phyloP scores from a whole-genome alignment of 2,329 filamentous ascomycete species.

The Alternaria sp. region DNA sequence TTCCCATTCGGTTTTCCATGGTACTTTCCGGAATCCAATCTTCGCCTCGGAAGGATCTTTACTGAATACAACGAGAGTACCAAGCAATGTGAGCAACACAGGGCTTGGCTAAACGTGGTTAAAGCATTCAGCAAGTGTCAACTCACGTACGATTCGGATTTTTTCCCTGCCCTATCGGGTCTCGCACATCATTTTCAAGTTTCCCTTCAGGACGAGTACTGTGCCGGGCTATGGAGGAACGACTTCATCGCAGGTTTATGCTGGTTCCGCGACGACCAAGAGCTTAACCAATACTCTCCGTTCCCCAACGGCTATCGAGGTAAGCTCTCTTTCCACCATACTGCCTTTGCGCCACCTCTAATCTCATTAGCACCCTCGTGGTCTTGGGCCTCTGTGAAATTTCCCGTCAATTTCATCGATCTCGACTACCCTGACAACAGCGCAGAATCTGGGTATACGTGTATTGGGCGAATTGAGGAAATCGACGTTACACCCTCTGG shows the following conservation, averaged over 20 bases:
- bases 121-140: neutral
- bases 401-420: neutral
- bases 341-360: neutral
- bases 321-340: neutral
- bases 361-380: fast-evolving
- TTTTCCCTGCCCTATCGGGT: neutral
- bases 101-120: fast-evolving
- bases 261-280: neutral
- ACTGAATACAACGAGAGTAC: fast-evolving
- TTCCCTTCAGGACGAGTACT: neutral
- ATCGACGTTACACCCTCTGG: neutral
- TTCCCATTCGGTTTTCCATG: neutral
- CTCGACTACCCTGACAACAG: fast-evolving
- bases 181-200: neutral
- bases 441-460: no score
- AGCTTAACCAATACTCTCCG: fast-evolving
- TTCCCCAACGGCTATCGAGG: neutral
- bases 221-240: neutral
- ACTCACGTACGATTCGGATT: neutral
- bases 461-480: neutral
- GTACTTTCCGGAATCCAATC: fast-evolving
- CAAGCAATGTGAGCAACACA: neutral
- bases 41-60: neutral
- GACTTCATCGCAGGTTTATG: neutral
- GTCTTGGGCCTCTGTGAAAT: neutral